Evolutionary conservation across 2,329 filamentous ascomycete species (phyloP).

Genomic region (Chaetomium strumarium): DNA sequence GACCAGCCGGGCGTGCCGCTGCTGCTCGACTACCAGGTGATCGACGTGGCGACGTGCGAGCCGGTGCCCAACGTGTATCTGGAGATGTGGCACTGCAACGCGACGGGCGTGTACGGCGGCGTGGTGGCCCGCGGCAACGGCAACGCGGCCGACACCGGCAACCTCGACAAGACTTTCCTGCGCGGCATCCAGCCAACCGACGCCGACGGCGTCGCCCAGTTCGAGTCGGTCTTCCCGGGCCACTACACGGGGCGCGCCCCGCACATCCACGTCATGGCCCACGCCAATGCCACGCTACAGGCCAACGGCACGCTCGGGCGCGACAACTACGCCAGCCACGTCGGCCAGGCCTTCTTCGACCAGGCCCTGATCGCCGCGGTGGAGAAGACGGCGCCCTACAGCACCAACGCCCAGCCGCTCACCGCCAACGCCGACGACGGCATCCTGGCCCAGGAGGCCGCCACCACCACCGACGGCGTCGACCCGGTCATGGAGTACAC

Average conservation of each 20-base stretch:
- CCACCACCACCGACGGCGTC: conserved; percentile 21
- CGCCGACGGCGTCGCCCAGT: conserved; percentile 36
- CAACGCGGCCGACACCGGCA: conserved; percentile 30
- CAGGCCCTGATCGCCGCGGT: conserved; percentile 49
- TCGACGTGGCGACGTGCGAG: conserved; percentile 44
- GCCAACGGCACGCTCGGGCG: conserved; percentile 41
- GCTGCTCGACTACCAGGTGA: conserved; percentile 42
- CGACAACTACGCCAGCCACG: conserved; percentile 44
- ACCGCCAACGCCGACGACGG: conserved; percentile 34
- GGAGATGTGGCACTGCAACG: conserved; percentile 44
- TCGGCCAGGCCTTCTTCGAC: conserved; percentile 62
- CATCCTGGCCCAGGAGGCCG: conserved; percentile 27
- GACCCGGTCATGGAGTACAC: conserved; percentile 47
- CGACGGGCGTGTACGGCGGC: conserved; percentile 44
- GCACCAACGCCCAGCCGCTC: conserved; percentile 38
- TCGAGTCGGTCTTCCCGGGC: conserved; percentile 40
- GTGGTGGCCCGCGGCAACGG: conserved; percentile 40
- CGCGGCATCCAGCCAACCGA: conserved; percentile 38
- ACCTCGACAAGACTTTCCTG: conserved; percentile 36
- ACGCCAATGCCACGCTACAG: conserved; percentile 33
- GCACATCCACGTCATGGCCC: conserved; percentile 46
- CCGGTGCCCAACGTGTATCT: conserved; percentile 38
- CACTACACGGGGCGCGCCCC: conserved; percentile 40
- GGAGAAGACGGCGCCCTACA: conserved; percentile 42
- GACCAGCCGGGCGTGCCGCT: conserved; percentile 38